These are phyloP conservation scores for Dipodascus geniculatus DNA, from an alignment of 805 yeast genomes.

Conservation along the genomic window DNA sequence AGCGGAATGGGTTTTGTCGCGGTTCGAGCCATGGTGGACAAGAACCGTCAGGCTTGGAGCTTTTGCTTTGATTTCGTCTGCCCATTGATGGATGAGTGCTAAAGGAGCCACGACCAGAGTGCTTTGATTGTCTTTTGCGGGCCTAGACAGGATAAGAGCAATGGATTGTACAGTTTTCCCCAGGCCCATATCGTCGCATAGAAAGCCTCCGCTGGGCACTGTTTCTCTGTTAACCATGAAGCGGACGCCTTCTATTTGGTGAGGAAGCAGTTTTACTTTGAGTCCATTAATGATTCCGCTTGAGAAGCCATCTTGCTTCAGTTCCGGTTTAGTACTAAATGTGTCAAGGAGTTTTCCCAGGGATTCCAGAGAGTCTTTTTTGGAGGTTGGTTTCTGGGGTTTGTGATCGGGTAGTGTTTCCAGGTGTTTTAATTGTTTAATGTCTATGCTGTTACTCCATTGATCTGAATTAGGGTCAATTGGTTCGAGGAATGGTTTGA, in stretches of 20 bases:
- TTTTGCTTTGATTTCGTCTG: constrained; percentile 26
- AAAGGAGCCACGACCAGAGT: constrained; percentile 35
- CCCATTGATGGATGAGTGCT: constrained; percentile 33
- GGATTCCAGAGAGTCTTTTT: constrained; percentile 7
- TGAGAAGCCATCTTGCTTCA: constrained; percentile 2
- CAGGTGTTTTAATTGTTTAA: constrained; percentile 4
- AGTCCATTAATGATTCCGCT: constrained; percentile 27
- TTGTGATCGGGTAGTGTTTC: constrained; percentile 1
- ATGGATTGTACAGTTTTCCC: constrained; percentile 77
- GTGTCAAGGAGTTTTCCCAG: constrained; percentile 11
- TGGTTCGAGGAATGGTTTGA: constrained; percentile 10
- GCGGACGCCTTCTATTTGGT: constrained; percentile 34
- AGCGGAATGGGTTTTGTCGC: constrained; percentile 12
- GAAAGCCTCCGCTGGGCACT: constrained; percentile 39
- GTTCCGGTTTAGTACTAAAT: constrained; percentile 4
- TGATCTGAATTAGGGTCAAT: constrained; percentile 15
- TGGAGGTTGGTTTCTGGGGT: background rate
- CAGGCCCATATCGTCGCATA: constrained; percentile 85
- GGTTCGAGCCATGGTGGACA: constrained; percentile 25
- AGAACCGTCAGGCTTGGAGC: constrained; percentile 25
- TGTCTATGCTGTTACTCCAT: constrained; percentile 14
- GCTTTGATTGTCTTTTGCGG: constrained; percentile 9
- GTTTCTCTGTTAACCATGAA: constrained; percentile 32
- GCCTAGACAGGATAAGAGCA: constrained; percentile 43
- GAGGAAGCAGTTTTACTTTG: constrained; percentile 30